These are phyloP conservation scores for Physcomitrium patens DNA, from an alignment of 225 moss, liverwort and hornwort species.

Conservation along the genomic window DNA sequence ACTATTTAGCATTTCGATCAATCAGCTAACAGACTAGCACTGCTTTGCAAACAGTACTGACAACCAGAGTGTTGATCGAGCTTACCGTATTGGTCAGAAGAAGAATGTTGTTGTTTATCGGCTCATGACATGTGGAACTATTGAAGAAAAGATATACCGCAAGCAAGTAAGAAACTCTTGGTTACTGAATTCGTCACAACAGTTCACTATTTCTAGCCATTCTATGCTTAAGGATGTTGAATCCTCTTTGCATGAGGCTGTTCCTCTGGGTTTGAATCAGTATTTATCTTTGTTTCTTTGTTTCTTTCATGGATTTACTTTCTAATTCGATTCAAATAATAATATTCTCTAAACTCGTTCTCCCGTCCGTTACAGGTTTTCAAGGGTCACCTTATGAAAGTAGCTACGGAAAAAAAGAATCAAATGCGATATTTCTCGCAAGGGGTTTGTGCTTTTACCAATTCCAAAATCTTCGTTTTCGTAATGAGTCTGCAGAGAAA, in stretches of 20 bases:
- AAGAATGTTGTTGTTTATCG: conserved; percentile 95
- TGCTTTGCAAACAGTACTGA: conserved; percentile 61
- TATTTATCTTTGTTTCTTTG: background rate
- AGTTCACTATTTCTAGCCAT: background rate
- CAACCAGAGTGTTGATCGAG: conserved; percentile 99
- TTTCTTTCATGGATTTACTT: background rate
- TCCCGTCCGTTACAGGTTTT: conserved; percentile 65
- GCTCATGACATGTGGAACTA: conserved; percentile 95
- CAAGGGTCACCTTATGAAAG: conserved; percentile 98
- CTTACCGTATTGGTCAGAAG: conserved; percentile 96
- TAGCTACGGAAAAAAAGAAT: conserved; percentile 92
- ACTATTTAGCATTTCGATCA: background rate
- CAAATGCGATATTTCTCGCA: conserved; percentile 96
- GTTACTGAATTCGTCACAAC: background rate
- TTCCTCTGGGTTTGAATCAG: background rate
- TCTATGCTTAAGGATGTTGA: too few relatives aligned
- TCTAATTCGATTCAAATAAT: background rate
- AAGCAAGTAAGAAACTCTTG: conserved; percentile 69
- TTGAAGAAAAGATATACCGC: conserved; percentile 94
- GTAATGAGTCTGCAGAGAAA: background rate
- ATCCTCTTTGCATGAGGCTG: too few relatives aligned
- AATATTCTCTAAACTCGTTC: background rate
- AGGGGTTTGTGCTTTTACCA: conserved; percentile 45
- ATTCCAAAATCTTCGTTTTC: background rate
- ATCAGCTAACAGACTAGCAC: background rate